phyloP scores from a whole-genome alignment of 2,329 filamentous ascomycete genomes.

The Saccharata proteae region DNA sequence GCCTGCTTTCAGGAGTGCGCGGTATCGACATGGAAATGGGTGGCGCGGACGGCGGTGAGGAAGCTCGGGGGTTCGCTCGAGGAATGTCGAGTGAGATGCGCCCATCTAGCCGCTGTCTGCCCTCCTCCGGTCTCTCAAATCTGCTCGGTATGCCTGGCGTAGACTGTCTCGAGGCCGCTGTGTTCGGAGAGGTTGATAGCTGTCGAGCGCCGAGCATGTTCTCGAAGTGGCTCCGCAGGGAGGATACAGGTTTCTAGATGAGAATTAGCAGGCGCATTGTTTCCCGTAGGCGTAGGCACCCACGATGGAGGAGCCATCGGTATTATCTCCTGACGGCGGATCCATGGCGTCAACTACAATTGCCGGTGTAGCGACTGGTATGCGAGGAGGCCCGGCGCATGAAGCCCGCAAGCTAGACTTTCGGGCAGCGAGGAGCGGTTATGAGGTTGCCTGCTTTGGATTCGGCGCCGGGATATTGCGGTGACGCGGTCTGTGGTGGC shows the following conservation, averaged over 20 bases:
- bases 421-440: too few relatives aligned
- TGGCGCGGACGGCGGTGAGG: too few relatives aligned
- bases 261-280: slow-evolving; percentile 11
- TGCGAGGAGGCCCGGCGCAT: slow-evolving; percentile 2
- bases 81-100: slow-evolving; percentile 31
- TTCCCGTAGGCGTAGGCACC: slow-evolving; percentile 19
- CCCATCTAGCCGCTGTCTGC: slow-evolving; percentile 17
- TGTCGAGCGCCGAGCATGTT: slow-evolving; percentile 46
- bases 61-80: slow-evolving; percentile 15
- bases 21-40: too few relatives aligned
- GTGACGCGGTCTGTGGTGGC: too few relatives aligned
- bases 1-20: slow-evolving; percentile 14
- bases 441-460: too few relatives aligned
- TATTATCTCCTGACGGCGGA: slow-evolving; percentile 35
- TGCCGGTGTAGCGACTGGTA: not conserved
- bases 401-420: too few relatives aligned
- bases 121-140: slow-evolving; percentile 18
- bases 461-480: too few relatives aligned
- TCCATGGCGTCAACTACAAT: slow-evolving; percentile 20
- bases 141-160: slow-evolving; percentile 22
- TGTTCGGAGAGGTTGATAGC: slow-evolving; percentile 13
- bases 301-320: slow-evolving; percentile 67
- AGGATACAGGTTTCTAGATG: slow-evolving; percentile 64
- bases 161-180: slow-evolving; percentile 11
- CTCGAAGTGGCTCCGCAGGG: slow-evolving; percentile 69